Evolutionary conservation across 257 asterid species (phyloP).

Genomic region (Gentiana dahurica): DNA sequence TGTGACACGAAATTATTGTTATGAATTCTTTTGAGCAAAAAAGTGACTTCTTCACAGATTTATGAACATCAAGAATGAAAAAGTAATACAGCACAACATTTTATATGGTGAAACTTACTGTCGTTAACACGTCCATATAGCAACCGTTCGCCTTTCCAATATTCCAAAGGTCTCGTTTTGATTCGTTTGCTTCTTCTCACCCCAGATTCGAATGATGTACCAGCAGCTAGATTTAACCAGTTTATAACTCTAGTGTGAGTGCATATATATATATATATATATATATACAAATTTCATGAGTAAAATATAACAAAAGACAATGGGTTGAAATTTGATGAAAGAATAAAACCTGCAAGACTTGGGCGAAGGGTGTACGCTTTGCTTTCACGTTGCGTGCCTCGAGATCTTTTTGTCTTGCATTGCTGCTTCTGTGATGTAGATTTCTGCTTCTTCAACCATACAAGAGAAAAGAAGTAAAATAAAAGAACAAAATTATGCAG

Average conservation of each 20-base stretch:
- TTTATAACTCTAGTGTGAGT: conserved; percentile 22
- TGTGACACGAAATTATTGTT: too few relatives aligned
- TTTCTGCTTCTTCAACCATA: conserved; percentile 2
- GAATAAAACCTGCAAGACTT: conserved; percentile 71
- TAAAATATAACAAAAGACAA: conserved; percentile 4
- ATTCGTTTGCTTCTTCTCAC: conserved; percentile 84
- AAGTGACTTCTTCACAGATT: too few relatives aligned
- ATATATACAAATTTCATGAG: conserved; percentile 4
- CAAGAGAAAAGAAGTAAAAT: background rate
- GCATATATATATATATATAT: conserved; percentile 2
- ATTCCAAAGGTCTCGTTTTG: conserved; percentile 74
- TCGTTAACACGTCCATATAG: conserved; percentile 52
- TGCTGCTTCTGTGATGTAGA: conserved; percentile 6
- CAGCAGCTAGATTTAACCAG: conserved; percentile 27
- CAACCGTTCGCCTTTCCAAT: conserved; percentile 86
- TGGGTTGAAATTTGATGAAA: conserved; percentile 7
- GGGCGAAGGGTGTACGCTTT: conserved; percentile 30
- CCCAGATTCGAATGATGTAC: conserved; percentile 63
- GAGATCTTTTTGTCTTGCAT: conserved; percentile 12
- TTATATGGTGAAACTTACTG: conserved; percentile 41
- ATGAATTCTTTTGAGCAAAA: too few relatives aligned
- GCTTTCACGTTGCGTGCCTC: conserved; percentile 14
- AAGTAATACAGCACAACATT: too few relatives aligned
- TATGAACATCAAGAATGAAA: background rate
- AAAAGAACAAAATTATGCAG: background rate